Conservation (phyloP, 2,329 filamentous ascomycete species). For the Aspergillus sclerotialis region DNA sequence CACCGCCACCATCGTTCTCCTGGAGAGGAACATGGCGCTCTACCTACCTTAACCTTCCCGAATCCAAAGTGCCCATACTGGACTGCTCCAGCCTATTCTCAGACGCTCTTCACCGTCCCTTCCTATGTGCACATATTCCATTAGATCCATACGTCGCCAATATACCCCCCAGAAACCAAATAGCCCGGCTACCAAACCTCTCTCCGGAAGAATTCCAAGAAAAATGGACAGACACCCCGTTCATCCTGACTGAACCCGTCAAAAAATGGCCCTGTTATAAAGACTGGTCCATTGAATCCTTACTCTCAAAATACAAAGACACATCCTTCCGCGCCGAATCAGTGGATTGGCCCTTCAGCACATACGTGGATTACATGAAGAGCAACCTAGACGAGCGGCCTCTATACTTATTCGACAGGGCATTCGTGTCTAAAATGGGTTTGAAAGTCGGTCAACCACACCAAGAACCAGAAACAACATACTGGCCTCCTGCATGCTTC, state of each 20-base stretch:
- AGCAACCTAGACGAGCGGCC: conserved; percentile 79
- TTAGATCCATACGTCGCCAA: conserved; percentile 59
- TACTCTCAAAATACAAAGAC: conserved; percentile 58
- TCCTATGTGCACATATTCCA: conserved; percentile 73
- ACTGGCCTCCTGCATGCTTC: conserved; percentile 79
- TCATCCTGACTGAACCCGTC: conserved; percentile 77
- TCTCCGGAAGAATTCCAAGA: conserved; percentile 65
- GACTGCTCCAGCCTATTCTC: conserved; percentile 78
- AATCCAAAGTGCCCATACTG: conserved; percentile 49
- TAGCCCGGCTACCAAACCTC: conserved; percentile 62
- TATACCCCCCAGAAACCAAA: conserved; percentile 69
- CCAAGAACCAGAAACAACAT: conserved; percentile 47
- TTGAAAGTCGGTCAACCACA: conserved; percentile 50
- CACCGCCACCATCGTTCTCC: conserved; percentile 37
- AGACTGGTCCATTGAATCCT: conserved; percentile 63
- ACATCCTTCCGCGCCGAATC: conserved; percentile 81
- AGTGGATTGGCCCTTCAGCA: conserved; percentile 82
- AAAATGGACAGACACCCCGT: conserved; percentile 72
- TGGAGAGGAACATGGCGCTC: conserved; percentile 85
- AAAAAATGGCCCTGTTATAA: conserved; percentile 71
- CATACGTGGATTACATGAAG: conserved; percentile 75
- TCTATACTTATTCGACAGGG: conserved; percentile 83
- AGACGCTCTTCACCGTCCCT: conserved; percentile 82
- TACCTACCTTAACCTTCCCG: conserved; percentile 60
- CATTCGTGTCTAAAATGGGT: conserved; percentile 79